phyloP scores from a whole-genome alignment of 768 basidiomycete genomes.

The Suillus bovinus region DNA sequence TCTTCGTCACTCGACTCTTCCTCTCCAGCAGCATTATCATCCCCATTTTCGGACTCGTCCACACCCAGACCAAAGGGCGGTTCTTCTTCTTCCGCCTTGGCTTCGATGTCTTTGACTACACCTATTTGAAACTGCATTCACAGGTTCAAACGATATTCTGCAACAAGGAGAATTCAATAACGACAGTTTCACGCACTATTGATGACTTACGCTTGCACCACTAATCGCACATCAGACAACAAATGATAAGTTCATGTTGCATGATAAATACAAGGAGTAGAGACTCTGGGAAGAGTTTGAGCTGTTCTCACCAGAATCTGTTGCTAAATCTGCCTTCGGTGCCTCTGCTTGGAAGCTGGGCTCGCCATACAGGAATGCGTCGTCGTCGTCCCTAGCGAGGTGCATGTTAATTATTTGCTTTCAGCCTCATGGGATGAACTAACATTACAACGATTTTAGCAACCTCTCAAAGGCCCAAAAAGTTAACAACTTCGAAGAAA shows the following conservation, averaged over 20 bases:
- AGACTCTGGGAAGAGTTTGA: constrained; percentile 30
- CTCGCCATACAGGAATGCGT: constrained; percentile 76
- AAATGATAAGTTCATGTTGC: constrained; percentile 41
- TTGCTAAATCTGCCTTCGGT: constrained; percentile 31
- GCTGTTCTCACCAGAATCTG: constrained; percentile 48
- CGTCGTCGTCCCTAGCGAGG: constrained; percentile 68
- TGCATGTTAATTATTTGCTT: constrained; percentile 26
- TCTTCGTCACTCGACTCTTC: constrained; percentile 48
- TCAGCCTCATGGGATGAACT: constrained; percentile 7
- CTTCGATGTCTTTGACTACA: constrained; percentile 50
- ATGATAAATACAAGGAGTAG: constrained; percentile 35
- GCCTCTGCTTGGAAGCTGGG: constrained; percentile 34
- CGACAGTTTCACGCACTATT: constrained; percentile 25
- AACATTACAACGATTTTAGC: constrained; percentile 23
- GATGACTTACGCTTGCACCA: constrained; percentile 63
- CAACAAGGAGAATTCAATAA: constrained; percentile 22
- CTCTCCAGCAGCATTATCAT: constrained; percentile 43
- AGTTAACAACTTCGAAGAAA: constrained; percentile 20
- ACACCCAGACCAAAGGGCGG: constrained; percentile 30
- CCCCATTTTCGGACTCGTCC: constrained; percentile 30
- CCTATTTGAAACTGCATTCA: constrained; percentile 45
- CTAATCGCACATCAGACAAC: constrained; percentile 46
- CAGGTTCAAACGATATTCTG: constrained; percentile 43
- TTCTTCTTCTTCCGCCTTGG: constrained; percentile 38
- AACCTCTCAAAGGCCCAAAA: constrained; percentile 5